These are phyloP conservation scores for Penicillium sp. DNA, from an alignment of 2,329 filamentous ascomycete species.

Conservation along the genomic window DNA sequence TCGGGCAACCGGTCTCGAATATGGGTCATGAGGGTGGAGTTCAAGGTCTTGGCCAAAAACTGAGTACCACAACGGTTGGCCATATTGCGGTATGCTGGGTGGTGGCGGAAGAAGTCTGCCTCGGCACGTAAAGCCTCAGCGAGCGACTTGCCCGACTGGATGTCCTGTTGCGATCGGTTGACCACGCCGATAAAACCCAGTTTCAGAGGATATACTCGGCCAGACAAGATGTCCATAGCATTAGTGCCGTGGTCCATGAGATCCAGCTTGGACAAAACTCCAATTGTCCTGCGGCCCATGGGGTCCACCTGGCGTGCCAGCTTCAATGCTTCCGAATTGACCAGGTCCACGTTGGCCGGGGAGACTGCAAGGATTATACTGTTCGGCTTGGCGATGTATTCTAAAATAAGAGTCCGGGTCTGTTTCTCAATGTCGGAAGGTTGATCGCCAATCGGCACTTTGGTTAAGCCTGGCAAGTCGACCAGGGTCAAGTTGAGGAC, in stretches of 20 bases:
- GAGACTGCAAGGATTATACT: slow-evolving; percentile 97
- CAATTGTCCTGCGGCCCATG: slow-evolving; percentile 90
- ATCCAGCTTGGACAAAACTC: slow-evolving; percentile 94
- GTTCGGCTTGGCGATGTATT: slow-evolving; percentile 99
- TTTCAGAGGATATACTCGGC: slow-evolving; percentile 93
- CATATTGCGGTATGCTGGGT: slow-evolving; percentile 97
- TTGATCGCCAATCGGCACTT: slow-evolving; percentile 97
- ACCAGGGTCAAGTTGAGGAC: slow-evolving; percentile 95
- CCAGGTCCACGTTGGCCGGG: slow-evolving; percentile 94
- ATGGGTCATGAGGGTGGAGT: slow-evolving; percentile 91
- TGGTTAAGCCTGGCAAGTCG: slow-evolving; percentile 92
- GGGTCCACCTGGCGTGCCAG: slow-evolving; percentile 96
- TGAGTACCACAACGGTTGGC: slow-evolving; percentile 90
- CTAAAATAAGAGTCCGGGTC: slow-evolving; percentile 90
- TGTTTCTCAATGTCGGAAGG: slow-evolving; percentile 98
- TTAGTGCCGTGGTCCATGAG: slow-evolving; percentile 99
- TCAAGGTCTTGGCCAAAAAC: slow-evolving; percentile 90
- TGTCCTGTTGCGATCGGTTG: slow-evolving; percentile 97
- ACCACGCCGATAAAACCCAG: slow-evolving; percentile 97
- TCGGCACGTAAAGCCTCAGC: slow-evolving; percentile 87
- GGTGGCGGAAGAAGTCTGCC: slow-evolving; percentile 92
- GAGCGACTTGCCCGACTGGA: slow-evolving; percentile 93
- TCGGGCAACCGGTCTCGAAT: slow-evolving; percentile 94
- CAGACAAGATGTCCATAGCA: slow-evolving; percentile 94
- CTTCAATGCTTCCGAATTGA: slow-evolving; percentile 97